Conservation (phyloP, 2,329 filamentous ascomycete genomes). For the Colletotrichum chrysophilum region DNA sequence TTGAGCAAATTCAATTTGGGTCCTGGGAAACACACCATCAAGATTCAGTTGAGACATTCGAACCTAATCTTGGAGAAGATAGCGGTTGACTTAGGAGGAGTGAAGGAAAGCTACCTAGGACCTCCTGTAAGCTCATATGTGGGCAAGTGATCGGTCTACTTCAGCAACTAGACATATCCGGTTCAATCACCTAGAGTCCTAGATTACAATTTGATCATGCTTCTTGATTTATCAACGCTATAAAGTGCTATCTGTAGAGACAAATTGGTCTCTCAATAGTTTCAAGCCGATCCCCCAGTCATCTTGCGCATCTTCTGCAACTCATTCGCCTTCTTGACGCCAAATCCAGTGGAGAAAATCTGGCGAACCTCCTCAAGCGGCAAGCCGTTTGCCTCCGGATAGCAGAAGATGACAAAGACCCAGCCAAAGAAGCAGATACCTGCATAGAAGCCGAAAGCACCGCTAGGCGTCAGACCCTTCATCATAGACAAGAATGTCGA, state of each 20-base stretch:
- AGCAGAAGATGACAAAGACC: constrained; percentile 52
- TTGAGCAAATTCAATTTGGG: constrained; percentile 22
- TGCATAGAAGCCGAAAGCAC: constrained; percentile 58
- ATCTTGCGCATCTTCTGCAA: constrained; percentile 38
- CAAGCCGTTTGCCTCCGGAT: constrained; percentile 60
- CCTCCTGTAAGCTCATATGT: constrained; percentile 31
- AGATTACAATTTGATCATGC: neutral
- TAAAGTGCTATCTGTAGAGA: neutral
- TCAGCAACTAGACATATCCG: neutral
- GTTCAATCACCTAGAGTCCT: neutral
- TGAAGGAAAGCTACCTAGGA: constrained; percentile 39
- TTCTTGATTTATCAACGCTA: neutral
- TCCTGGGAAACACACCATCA: constrained; percentile 32
- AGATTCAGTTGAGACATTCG: constrained; percentile 32
- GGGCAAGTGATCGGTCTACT: accelerated
- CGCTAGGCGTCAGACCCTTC: constrained; percentile 52
- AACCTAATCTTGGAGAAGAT: constrained; percentile 44
- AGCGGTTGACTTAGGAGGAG: constrained; percentile 34
- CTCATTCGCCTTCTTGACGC: constrained; percentile 44
- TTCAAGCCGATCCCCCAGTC: neutral
- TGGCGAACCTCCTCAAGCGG: constrained; percentile 59
- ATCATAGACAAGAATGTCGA: constrained; percentile 56
- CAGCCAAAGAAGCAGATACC: constrained; percentile 53
- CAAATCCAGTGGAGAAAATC: constrained; percentile 54
- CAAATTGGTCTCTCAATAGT: neutral